A percentile compares a stretch with the other conserved stretches of the same genome.
These are phyloP conservation scores for Debaryomyces udenii DNA, from an alignment of 1,139 yeast species.

Conservation along the genomic window DNA sequence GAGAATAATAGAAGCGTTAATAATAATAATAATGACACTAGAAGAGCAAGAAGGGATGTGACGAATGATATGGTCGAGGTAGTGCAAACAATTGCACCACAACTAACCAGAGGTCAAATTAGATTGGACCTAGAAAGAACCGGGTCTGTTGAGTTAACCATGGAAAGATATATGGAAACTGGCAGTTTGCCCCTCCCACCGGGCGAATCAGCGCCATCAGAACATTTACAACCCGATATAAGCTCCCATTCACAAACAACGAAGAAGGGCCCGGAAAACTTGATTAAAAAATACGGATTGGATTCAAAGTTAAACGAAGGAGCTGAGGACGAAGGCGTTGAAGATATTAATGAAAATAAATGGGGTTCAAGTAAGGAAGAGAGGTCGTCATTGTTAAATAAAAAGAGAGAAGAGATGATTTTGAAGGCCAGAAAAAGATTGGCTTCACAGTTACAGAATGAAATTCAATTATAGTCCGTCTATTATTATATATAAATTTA, in stretches of 20 bases:
- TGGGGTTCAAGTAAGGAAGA: constrained; percentile 26
- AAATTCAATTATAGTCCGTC: constrained; percentile 16
- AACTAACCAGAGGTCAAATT: constrained; percentile 70
- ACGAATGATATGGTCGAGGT: constrained; percentile 82
- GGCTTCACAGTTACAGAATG: constrained; percentile 39
- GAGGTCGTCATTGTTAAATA: constrained; percentile 23
- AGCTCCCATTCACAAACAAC: constrained; percentile 1
- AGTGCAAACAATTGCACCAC: constrained; percentile 83
- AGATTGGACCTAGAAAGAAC: constrained; percentile 63
- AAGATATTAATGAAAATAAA: constrained; percentile 11
- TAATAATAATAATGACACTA: constrained; percentile 4
- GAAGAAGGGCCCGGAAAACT: constrained; percentile 26
- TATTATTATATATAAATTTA: constrained; percentile 9
- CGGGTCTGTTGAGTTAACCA: constrained; percentile 80
- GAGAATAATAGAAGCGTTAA: background rate
- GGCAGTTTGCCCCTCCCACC: constrained; percentile 74
- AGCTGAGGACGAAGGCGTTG: constrained; percentile 14
- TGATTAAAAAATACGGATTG: constrained; percentile 43
- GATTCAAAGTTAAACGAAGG: constrained; percentile 22
- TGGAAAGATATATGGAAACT: constrained; percentile 65
- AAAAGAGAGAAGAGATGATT: constrained; percentile 48
- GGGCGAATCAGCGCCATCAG: constrained; percentile 28
- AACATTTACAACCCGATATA: constrained; percentile 5
- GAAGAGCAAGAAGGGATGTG: constrained; percentile 54
- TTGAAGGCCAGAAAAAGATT: constrained; percentile 46